phyloP scores from a whole-genome alignment of 345 rosid species.

The Raphanus sativus region DNA sequence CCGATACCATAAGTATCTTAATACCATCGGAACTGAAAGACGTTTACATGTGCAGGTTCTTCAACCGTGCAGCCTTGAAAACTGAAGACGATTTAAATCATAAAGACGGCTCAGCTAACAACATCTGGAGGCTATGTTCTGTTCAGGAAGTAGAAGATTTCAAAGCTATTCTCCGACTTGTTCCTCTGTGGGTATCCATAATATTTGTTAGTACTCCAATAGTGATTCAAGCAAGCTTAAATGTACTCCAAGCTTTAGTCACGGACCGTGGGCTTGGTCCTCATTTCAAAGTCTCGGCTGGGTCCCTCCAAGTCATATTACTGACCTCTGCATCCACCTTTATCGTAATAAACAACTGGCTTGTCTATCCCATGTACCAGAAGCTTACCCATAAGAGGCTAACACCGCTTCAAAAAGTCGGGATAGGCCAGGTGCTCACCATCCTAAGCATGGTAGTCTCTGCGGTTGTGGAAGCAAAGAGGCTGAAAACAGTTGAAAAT shows the following conservation, averaged over 20 bases:
- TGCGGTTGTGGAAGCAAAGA: not conserved
- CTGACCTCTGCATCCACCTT: constrained; percentile 29
- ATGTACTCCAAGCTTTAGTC: constrained; percentile 53
- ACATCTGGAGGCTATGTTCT: constrained; percentile 55
- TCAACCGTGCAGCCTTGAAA: constrained; percentile 41
- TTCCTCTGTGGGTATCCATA: constrained; percentile 44
- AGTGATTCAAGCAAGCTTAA: constrained; percentile 36
- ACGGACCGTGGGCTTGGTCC: constrained; percentile 48
- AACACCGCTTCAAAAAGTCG: not conserved
- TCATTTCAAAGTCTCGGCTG: constrained; percentile 51
- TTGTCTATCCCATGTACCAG: constrained; percentile 41
- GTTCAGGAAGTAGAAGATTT: constrained; percentile 60
- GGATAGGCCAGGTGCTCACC: not conserved
- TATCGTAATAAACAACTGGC: constrained; percentile 38
- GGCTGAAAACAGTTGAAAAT: not conserved
- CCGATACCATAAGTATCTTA: not conserved
- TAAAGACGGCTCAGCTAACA: constrained; percentile 33
- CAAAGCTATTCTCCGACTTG: constrained; percentile 46
- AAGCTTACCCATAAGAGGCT: constrained; percentile 25
- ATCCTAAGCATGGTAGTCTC: not conserved
- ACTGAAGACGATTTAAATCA: constrained; percentile 40
- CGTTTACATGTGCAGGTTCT: constrained; percentile 27
- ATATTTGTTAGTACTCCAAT: constrained; percentile 42
- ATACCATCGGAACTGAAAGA: not conserved
- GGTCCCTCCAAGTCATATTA: constrained; percentile 42